These are phyloP conservation scores for Capsella rubella DNA, from an alignment of 441 rosid species.

Conservation along the genomic window DNA sequence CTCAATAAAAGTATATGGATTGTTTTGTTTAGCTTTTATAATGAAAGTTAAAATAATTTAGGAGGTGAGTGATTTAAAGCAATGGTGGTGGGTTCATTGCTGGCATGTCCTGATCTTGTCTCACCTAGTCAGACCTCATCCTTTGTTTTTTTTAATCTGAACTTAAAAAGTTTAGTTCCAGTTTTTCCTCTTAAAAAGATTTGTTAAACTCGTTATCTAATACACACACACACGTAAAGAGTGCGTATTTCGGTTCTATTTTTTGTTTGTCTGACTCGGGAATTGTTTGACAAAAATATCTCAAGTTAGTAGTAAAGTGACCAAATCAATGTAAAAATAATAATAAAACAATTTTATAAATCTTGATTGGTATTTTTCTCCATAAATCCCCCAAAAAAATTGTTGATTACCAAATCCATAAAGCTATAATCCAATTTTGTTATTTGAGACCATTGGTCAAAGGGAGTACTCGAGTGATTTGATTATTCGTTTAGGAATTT, in stretches of 20 bases:
- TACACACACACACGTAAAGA: constrained; percentile 21
- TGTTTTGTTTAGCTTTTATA: background rate
- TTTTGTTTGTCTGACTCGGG: background rate
- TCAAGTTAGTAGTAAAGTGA: background rate
- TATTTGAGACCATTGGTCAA: constrained; percentile 27
- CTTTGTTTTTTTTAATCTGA: background rate
- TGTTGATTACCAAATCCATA: background rate
- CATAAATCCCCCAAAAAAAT: background rate
- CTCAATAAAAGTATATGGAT: constrained; percentile 30
- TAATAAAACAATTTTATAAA: background rate
- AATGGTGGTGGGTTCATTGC: constrained; percentile 46
- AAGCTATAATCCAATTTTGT: constrained; percentile 6
- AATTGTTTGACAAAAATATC: constrained; percentile 4
- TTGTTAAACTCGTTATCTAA: background rate
- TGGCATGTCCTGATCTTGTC: constrained; percentile 46
- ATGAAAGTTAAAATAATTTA: constrained; percentile 36
- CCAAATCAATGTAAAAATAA: background rate
- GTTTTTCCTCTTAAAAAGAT: background rate
- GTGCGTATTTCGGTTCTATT: constrained; percentile 14
- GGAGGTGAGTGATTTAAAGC: constrained; percentile 32
- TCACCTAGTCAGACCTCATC: constrained; percentile 37
- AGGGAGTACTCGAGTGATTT: constrained; percentile 14
- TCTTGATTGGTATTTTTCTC: background rate
- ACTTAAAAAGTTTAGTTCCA: background rate
- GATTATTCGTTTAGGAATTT: constrained; percentile 15